Evolutionary conservation across 2,329 filamentous ascomycete genomes (phyloP).

Genomic region (Cryphonectria japonica): DNA sequence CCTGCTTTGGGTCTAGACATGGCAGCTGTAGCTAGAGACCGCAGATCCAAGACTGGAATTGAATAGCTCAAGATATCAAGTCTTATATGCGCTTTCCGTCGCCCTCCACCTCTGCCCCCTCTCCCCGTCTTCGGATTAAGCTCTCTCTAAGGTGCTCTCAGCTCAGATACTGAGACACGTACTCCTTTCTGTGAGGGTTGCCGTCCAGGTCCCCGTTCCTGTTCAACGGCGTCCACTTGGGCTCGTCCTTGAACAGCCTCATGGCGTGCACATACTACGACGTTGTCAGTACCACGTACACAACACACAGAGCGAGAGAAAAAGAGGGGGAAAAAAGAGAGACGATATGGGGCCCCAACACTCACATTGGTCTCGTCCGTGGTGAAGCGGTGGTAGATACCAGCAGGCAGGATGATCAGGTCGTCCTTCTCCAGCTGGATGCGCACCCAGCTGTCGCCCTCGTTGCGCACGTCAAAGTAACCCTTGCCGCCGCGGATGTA

Average conservation of each 20-base stretch:
- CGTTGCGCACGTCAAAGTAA: conserved; percentile 88
- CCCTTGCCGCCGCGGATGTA: conserved; percentile 89
- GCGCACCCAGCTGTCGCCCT: conserved; percentile 86
- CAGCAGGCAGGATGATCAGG: conserved; percentile 88
- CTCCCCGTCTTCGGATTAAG: no score
- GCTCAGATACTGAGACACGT: conserved; percentile 59
- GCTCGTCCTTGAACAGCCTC: conserved; percentile 96
- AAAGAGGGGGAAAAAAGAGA: neutral
- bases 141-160: conserved; percentile 11
- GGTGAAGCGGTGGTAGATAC: conserved; percentile 97
- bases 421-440: conserved; percentile 85
- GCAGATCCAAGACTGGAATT: neutral
- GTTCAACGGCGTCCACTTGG: conserved; percentile 96
- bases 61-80: neutral
- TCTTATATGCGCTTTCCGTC: neutral
- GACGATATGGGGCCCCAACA: conserved; percentile 35
- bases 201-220: conserved; percentile 74
- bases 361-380: conserved; percentile 89
- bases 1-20: neutral
- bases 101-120: neutral
- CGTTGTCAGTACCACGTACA: conserved; percentile 8
- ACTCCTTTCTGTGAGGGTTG: conserved; percentile 79
- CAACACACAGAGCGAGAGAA: neutral
- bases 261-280: conserved; percentile 89
- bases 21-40: neutral